Conservation (phyloP, 805 yeast genomes). For the Diddensiella caesifluorescens region DNA sequence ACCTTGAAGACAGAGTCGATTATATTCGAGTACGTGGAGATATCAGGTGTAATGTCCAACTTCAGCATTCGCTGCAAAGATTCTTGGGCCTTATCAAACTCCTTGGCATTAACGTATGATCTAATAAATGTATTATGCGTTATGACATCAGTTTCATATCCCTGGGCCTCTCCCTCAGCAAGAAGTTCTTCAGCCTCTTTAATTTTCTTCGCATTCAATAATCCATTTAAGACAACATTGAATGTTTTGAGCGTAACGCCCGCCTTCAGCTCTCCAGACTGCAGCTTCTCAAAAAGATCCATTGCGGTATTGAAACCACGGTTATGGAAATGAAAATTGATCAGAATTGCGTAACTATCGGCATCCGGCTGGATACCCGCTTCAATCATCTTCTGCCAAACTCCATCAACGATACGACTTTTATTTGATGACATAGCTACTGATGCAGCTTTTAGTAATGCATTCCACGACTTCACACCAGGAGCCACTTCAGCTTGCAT, state of each 20-base stretch:
- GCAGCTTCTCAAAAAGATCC: slow-evolving; percentile 33
- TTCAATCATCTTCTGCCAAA: slow-evolving; percentile 36
- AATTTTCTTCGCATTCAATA: slow-evolving; percentile 38
- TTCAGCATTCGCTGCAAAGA: slow-evolving; percentile 43
- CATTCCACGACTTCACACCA: slow-evolving; percentile 53
- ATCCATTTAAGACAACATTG: slow-evolving; percentile 43
- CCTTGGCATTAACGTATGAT: slow-evolving; percentile 36
- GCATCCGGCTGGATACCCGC: slow-evolving; percentile 40
- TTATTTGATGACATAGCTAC: slow-evolving; percentile 26
- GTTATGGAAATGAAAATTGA: slow-evolving; percentile 44
- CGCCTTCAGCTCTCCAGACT: slow-evolving; percentile 33
- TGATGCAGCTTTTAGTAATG: slow-evolving; percentile 46
- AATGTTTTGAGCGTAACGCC: slow-evolving; percentile 35
- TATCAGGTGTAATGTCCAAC: slow-evolving; percentile 46
- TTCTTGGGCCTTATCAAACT: slow-evolving; percentile 44
- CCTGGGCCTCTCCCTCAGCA: slow-evolving; percentile 30
- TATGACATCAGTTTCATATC: slow-evolving; percentile 41
- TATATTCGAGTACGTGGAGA: slow-evolving; percentile 57
- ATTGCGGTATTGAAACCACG: slow-evolving; percentile 41
- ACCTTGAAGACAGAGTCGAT: slow-evolving; percentile 50
- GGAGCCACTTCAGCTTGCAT: slow-evolving; percentile 38
- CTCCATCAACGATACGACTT: slow-evolving; percentile 22
- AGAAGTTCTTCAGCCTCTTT: slow-evolving; percentile 43
- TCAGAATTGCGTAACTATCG: slow-evolving; percentile 43
- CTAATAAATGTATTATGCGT: slow-evolving; percentile 51